phyloP scores from a whole-genome alignment of 2,329 filamentous ascomycete genomes.

The Aspergillus costaricaensis region DNA sequence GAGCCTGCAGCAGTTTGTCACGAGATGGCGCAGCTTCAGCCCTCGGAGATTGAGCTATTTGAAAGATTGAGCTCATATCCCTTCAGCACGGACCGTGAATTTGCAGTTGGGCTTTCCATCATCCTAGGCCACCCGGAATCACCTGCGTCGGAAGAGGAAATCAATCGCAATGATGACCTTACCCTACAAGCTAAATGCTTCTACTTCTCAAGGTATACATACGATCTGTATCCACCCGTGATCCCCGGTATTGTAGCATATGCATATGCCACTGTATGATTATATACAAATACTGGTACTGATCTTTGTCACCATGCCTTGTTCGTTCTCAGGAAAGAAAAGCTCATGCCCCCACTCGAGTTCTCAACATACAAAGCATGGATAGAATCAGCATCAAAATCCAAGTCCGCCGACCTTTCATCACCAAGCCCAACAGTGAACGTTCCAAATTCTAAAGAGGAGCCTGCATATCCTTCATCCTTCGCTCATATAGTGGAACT shows the following conservation, averaged over 20 bases:
- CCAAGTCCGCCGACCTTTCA: slow-evolving; percentile 10
- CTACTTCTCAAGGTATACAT: slow-evolving; percentile 47
- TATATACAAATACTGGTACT: not conserved
- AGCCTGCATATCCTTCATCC: slow-evolving; percentile 71
- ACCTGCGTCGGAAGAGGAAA: slow-evolving; percentile 42
- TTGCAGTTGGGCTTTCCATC: slow-evolving; percentile 49
- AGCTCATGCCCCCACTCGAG: slow-evolving; percentile 54
- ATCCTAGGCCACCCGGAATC: slow-evolving; percentile 47
- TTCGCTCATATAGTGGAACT: slow-evolving; percentile 86
- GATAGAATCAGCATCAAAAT: slow-evolving; percentile 39
- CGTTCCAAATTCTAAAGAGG: slow-evolving; percentile 41
- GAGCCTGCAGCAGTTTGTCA: not conserved
- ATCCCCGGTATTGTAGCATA: not conserved
- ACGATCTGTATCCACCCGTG: not conserved
- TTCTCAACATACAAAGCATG: slow-evolving; percentile 69
- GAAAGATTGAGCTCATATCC: slow-evolving; percentile 40
- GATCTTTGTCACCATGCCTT: not conserved
- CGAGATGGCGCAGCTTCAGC: slow-evolving; percentile 10
- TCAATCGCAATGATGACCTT: slow-evolving; percentile 43
- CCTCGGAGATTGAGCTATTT: slow-evolving; percentile 27
- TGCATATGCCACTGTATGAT: not conserved
- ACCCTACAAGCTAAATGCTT: slow-evolving; percentile 51
- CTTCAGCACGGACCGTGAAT: slow-evolving; percentile 47
- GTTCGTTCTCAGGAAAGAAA: slow-evolving; percentile 36
- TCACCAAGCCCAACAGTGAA: slow-evolving; percentile 13